Conservation (phyloP, 2,329 filamentous ascomycete species). For the Calonectria pteridis region DNA sequence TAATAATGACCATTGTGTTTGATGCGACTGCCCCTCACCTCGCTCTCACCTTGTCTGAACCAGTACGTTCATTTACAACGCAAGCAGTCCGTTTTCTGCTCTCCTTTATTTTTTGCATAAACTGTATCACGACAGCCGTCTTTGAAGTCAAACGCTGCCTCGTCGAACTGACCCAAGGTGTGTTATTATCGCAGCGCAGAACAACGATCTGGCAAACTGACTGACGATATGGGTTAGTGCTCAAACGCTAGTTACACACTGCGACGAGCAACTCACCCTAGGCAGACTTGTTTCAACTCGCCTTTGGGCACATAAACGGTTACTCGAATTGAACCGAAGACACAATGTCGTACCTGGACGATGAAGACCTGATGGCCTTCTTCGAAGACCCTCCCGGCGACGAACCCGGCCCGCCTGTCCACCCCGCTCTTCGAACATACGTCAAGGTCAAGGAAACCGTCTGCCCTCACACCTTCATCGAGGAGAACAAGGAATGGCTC, state of each 20-base stretch:
- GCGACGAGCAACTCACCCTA: background rate
- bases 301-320: background rate
- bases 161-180: background rate
- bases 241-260: background rate
- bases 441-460: constrained; percentile 9
- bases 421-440: background rate
- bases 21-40: background rate
- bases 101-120: background rate
- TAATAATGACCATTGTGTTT: background rate
- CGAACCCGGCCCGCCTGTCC: no score
- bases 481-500: constrained; percentile 15
- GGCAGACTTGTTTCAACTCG: background rate
- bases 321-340: background rate
- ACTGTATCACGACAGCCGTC: background rate
- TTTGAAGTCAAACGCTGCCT: background rate
- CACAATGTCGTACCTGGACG: background rate
- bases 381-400: background rate
- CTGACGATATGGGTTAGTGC: background rate
- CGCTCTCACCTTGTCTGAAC: background rate
- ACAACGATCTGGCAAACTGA: background rate
- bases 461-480: background rate
- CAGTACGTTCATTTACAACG: background rate
- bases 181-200: background rate
- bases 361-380: background rate
- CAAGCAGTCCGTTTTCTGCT: background rate